Base-by-base conservation (phyloP, 2,329 filamentous ascomycete species). In the Colletotrichum horii region DNA sequence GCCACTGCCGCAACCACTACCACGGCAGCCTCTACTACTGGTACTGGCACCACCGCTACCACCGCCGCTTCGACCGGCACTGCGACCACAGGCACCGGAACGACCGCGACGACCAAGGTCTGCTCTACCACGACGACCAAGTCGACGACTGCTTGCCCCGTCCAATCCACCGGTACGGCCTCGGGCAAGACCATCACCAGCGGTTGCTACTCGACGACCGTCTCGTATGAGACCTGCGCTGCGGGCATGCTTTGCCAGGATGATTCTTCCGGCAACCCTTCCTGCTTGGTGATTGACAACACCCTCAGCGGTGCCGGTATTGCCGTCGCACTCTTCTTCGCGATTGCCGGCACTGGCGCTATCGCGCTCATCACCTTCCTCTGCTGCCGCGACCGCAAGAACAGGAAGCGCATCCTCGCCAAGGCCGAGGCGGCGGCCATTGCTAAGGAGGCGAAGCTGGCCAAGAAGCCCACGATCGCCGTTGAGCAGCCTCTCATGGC, bases 351-450 rank as follows among this genome's bases (percentile, higher is more conserved):
- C 76, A 80, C 83, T 77, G 58, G 84, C 67, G 82, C 84, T 77
- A 76, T 88, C 75, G 82, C 79, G 64, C 78, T 83, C 77, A 81
- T 91, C 71, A 85, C 87, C 80, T 88, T 88, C 84, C 83, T 88
- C 78, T 91, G 88, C 87, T 89, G 86, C 85, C 84, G 84, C 76
- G 89, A 91, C 78, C 84, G 86, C 78, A 82, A 82, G 81, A 78
- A 84, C 78, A 85, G 89, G 79, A 86, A 85, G 81, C 83, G 84
- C 62, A 81, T 86, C 38, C 82, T 82, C 70, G 86, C 86, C 74
- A 86, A 86, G 77, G 85, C 86, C 74, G 89, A 91, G 83, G 88
- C 88, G 60, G 86, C 86, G n/a, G 86, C 86, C 30, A 87, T 88
- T 66, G 88, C 87, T 65, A 87, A 87, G 81, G 87, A 87, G 79